A percentile compares a stretch with the other conserved stretches of the same genome.
These are phyloP conservation scores for Xylogone sp. DNA, from an alignment of 2,329 filamentous ascomycete genomes.

Conservation along the genomic window DNA sequence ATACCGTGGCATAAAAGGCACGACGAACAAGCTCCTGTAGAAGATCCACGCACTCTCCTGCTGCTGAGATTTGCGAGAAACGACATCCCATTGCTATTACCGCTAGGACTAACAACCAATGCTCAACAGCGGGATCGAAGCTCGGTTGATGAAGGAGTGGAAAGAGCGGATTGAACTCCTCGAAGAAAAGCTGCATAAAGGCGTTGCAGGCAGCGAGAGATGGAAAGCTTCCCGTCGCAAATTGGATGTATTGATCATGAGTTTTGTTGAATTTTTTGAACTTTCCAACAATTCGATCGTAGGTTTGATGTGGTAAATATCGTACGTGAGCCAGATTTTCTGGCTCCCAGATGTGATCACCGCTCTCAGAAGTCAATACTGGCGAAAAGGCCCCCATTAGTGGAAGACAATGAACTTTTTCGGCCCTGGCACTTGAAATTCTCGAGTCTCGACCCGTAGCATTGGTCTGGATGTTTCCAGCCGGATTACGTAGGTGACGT, in stretches of 20 bases:
- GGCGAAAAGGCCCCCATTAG: too few relatives aligned
- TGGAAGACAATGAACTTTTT: too few relatives aligned
- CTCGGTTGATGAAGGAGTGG: neutral
- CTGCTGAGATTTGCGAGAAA: neutral
- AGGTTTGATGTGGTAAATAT: neutral
- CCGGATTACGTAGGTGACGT: too few relatives aligned
- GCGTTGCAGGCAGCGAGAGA: neutral
- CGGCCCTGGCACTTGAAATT: too few relatives aligned
- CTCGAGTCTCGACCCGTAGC: too few relatives aligned
- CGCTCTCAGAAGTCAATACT: too few relatives aligned
- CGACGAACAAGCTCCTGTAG: neutral
- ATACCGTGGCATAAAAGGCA: neutral
- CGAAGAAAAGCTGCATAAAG: conserved; percentile 1
- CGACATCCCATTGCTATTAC: neutral
- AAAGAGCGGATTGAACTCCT: neutral
- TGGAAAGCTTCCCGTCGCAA: neutral
- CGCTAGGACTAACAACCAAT: neutral
- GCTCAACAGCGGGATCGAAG: neutral
- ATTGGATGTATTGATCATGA: neutral
- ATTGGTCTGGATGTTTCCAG: too few relatives aligned
- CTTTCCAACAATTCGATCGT: neutral
- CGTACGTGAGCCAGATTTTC: too few relatives aligned
- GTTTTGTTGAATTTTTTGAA: neutral
- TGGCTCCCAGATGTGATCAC: too few relatives aligned
- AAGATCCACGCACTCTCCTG: neutral